These are phyloP conservation scores for Bryopsis sp. DNA, from an alignment of 139 green algal species.

Conservation along the genomic window DNA sequence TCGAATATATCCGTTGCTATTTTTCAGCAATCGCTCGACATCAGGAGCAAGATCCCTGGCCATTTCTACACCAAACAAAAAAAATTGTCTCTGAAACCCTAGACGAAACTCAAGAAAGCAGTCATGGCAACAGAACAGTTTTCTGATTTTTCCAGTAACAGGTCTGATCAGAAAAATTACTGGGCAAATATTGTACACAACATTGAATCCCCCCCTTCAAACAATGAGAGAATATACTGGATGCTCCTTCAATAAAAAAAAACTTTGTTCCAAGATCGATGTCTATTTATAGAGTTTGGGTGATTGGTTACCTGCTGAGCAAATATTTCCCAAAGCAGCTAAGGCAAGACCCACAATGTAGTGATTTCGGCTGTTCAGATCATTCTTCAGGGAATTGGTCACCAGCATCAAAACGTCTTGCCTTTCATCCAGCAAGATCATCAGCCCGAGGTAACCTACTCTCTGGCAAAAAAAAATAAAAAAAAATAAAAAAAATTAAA, in stretches of 20 bases:
- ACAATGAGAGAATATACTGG: too few species aligned
- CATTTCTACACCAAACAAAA: constrained; percentile 65
- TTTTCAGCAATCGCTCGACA: constrained; percentile 74
- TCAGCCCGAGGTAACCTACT: constrained; percentile 96
- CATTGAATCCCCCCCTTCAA: too few species aligned
- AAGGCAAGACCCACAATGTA: constrained; percentile 89
- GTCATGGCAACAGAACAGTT: too few species aligned
- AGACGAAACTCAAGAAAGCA: too few species aligned
- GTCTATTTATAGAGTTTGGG: background rate
- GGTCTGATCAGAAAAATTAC: background rate
- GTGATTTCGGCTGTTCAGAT: constrained; percentile 76
- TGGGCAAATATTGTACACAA: background rate
- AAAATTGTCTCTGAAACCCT: too few species aligned
- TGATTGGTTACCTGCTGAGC: constrained; percentile 47
- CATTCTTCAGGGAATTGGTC: constrained; percentile 97
- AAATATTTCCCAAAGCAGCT: constrained; percentile 92
- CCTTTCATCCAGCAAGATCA: constrained; percentile 94
- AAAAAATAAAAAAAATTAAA: too few species aligned
- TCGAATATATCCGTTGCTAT: constrained; percentile 70
- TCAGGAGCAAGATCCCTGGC: constrained; percentile 89
- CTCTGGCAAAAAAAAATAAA: constrained; percentile 50
- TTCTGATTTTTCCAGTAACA: too few species aligned
- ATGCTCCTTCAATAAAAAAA: background rate
- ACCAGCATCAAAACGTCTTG: constrained; percentile 99
- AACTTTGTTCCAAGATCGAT: background rate